phyloP scores from a whole-genome alignment of 2,329 filamentous ascomycete species.

The Fusarium chuoi region DNA sequence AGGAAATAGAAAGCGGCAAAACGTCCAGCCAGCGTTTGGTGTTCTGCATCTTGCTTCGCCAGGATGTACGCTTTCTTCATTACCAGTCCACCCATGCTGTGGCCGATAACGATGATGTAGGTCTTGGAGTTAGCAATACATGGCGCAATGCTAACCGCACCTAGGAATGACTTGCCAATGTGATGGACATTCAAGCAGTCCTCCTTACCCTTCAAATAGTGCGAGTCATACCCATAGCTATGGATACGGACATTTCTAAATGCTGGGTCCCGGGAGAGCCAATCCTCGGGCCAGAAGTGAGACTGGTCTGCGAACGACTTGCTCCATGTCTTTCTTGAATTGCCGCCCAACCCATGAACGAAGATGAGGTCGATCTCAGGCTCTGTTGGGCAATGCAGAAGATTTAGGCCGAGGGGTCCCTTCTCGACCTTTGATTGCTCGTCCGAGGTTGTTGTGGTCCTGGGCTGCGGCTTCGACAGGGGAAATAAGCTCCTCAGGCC shows the following conservation, averaged over 20 bases:
- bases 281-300: slow-evolving; percentile 51
- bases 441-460: not conserved
- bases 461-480: slow-evolving; percentile 10
- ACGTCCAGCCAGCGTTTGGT: slow-evolving; percentile 42
- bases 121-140: slow-evolving; percentile 20
- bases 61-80: slow-evolving; percentile 49
- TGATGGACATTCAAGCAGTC: slow-evolving; percentile 47
- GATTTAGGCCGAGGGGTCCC: slow-evolving; percentile 30
- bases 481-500: slow-evolving; percentile 15
- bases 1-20: slow-evolving; percentile 53
- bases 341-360: slow-evolving; percentile 54
- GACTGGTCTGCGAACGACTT: slow-evolving; percentile 33
- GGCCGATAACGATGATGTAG: slow-evolving; percentile 55
- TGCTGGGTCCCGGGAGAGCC: slow-evolving; percentile 38
- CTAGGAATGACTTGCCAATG: slow-evolving; percentile 47
- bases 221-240: slow-evolving; percentile 50
- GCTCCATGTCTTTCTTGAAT: slow-evolving; percentile 53
- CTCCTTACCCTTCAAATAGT: slow-evolving; percentile 42
- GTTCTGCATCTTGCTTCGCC: slow-evolving; percentile 46
- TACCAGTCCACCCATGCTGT: slow-evolving; percentile 59
- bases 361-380: slow-evolving; percentile 49
- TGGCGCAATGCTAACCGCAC: slow-evolving; percentile 40
- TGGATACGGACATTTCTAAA: slow-evolving; percentile 43
- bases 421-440: not conserved
- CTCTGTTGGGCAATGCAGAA: slow-evolving; percentile 35